Conservation (phyloP, 768 basidiomycete genomes). For the Tricholomella constricta region DNA sequence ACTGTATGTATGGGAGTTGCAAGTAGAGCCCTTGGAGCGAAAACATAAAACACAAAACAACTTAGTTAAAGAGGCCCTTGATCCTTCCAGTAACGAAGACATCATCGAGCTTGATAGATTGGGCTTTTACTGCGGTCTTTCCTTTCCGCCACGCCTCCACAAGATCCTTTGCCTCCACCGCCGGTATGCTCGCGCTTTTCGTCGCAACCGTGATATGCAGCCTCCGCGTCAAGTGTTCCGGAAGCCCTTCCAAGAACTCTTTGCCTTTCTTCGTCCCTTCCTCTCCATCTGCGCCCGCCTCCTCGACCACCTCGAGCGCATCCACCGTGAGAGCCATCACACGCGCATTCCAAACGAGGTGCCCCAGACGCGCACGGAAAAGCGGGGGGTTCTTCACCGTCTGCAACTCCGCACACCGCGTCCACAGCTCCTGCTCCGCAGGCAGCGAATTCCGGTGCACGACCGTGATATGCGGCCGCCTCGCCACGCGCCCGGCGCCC, state of each 20-base stretch:
- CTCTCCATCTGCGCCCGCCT: slow-evolving; percentile 23
- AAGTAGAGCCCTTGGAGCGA: background rate
- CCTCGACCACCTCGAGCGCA: slow-evolving; percentile 42
- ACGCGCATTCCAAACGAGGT: slow-evolving; percentile 72
- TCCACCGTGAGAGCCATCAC: slow-evolving; percentile 83
- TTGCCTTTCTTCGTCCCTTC: slow-evolving; percentile 30
- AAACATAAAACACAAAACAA: background rate
- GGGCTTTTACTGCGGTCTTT: slow-evolving; percentile 13
- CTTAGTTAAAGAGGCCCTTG: slow-evolving; percentile 16
- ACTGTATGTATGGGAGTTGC: background rate
- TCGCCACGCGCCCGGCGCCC: slow-evolving; percentile 46
- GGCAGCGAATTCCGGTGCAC: slow-evolving; percentile 62
- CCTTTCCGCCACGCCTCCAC: slow-evolving; percentile 57
- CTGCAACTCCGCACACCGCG: slow-evolving; percentile 49
- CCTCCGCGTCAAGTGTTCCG: slow-evolving; percentile 44
- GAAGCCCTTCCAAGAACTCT: slow-evolving; percentile 50
- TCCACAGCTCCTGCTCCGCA: slow-evolving; percentile 40
- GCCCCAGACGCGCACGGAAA: slow-evolving; percentile 61
- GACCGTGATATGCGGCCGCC: slow-evolving; percentile 83
- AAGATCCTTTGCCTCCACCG: slow-evolving; percentile 72
- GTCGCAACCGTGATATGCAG: slow-evolving; percentile 93
- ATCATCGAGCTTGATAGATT: slow-evolving; percentile 14
- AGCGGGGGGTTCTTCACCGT: slow-evolving; percentile 42
- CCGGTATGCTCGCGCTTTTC: slow-evolving; percentile 41
- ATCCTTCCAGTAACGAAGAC: slow-evolving; percentile 20